Base-by-base conservation (phyloP, 352 stramenopile species). In the Globisporangium polare region DNA sequence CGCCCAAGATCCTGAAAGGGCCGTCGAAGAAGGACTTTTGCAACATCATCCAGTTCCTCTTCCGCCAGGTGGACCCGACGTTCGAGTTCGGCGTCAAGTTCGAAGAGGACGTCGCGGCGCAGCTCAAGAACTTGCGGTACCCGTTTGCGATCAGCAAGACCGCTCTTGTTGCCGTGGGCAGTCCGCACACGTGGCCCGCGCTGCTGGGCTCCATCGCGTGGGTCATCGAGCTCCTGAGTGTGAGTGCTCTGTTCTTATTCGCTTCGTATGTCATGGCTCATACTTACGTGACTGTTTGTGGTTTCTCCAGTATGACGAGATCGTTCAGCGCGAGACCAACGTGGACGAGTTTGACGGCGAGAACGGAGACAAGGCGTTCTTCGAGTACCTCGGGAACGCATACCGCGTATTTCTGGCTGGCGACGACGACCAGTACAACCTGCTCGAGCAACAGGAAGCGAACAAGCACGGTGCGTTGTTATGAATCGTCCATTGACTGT, bases 21-120 rank as follows among this genome's bases (percentile, higher is more conserved):
- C 96, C 97, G 5, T 98, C 94, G 17, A 96, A 96, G 42, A 98
- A 98, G 63, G 97, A 99, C 67, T 99, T 99, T 68, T 86, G 85
- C 63, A 95, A 98, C 67, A 98, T 99, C 60, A 84, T 99, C 56
- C 86, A 91, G 22, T 99, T 99, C 66, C 73, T 99, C 31, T 97
- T 99, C 58, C 80, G 91, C 12, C 77, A 95, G 52, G 69, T 99
- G 22, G 97, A 99, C 69, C 81, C 90, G n/a, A 97, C 79, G 50
- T 94, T 93, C 56, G 74, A 85, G 60, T 90, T 92, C 55, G 74
- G 76, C 9, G 41, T 71, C 56, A 91, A 92, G 61, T 81, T 91
- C 17, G 86, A 95, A 72, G 80, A 92, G 37, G 84, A 93, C 53
- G 74, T 95, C 29, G 79, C 77, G 13, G 56, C 66, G 41, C 77